Percentiles rank a stretch among this genome's conserved stretches.
These are phyloP conservation scores for Starmerella riodocensis DNA, from an alignment of 805 yeast species.

Conservation along the genomic window DNA sequence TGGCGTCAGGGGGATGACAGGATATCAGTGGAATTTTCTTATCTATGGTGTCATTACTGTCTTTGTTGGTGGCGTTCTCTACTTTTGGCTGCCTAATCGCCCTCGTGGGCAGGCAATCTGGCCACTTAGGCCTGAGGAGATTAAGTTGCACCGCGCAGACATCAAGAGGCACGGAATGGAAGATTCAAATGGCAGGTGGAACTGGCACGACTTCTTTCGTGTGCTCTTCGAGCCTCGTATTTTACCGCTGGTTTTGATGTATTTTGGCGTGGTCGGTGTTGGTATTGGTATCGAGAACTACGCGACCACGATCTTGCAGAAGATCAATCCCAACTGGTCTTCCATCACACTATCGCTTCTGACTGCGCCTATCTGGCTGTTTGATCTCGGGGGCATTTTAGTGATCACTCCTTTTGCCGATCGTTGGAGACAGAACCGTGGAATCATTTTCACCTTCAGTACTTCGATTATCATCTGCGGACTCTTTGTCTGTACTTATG, in stretches of 20 bases:
- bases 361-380: constrained; percentile 84
- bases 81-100: constrained; percentile 82
- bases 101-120: constrained; percentile 31
- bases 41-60: constrained; percentile 63
- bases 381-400: constrained; percentile 64
- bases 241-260: constrained; percentile 78
- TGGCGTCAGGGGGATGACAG: constrained; percentile 51
- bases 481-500: constrained; percentile 61
- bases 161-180: constrained; percentile 39
- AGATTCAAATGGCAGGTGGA: constrained; percentile 38
- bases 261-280: constrained; percentile 86
- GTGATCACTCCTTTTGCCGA: constrained; percentile 72
- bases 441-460: constrained; percentile 48
- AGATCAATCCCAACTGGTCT: constrained; percentile 47
- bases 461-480: constrained; percentile 61
- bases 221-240: constrained; percentile 51
- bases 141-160: constrained; percentile 44
- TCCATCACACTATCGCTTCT: constrained; percentile 61
- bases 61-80: constrained; percentile 44
- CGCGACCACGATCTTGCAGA: constrained; percentile 60
- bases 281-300: constrained; percentile 77
- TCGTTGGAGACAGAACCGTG: constrained; percentile 44
- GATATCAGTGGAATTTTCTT: constrained; percentile 80
- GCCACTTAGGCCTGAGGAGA: constrained; percentile 39
- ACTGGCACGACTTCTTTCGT: constrained; percentile 40